A percentile compares a stretch with the other conserved stretches of the same genome.
Evolutionary conservation across 768 basidiomycete genomes (phyloP).

Genomic region (Gloeostereum incarnatum): DNA sequence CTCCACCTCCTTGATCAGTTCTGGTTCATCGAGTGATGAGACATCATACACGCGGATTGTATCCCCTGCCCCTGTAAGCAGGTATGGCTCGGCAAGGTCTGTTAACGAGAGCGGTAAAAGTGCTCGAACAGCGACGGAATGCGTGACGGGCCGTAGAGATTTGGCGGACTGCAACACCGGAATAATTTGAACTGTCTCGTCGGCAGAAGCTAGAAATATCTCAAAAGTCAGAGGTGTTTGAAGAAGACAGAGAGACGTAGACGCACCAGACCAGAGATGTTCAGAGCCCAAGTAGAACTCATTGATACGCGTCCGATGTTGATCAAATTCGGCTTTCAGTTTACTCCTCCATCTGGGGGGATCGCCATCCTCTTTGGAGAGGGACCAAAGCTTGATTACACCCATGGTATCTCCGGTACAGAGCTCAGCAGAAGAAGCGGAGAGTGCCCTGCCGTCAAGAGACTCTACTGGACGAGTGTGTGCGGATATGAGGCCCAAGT

Average conservation of each 20-base stretch:
- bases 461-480: conserved; percentile 88
- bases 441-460: conserved; percentile 44
- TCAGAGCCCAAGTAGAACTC: conserved; percentile 58
- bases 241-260: not conserved
- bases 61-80: conserved; percentile 82
- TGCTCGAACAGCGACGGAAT: conserved; percentile 60
- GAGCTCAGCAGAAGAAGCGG: conserved; percentile 40
- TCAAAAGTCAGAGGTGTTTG: not conserved
- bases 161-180: conserved; percentile 20
- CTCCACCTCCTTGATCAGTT: conserved; percentile 65
- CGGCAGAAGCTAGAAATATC: conserved; percentile 78
- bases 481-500: conserved; percentile 63
- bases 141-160: conserved; percentile 41
- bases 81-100: conserved; percentile 58
- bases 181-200: conserved; percentile 70
- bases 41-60: conserved; percentile 75
- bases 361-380: conserved; percentile 33
- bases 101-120: conserved; percentile 63
- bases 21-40: conserved; percentile 55
- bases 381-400: conserved; percentile 70
- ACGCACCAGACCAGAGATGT: conserved; percentile 82
- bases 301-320: conserved; percentile 81
- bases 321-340: conserved; percentile 43
- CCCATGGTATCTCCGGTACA: conserved; percentile 94
- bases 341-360: conserved; percentile 40